Evolutionary conservation across 495 filamentous ascomycete genomes (phyloP).

Genomic region (Filosporella fistucella): DNA sequence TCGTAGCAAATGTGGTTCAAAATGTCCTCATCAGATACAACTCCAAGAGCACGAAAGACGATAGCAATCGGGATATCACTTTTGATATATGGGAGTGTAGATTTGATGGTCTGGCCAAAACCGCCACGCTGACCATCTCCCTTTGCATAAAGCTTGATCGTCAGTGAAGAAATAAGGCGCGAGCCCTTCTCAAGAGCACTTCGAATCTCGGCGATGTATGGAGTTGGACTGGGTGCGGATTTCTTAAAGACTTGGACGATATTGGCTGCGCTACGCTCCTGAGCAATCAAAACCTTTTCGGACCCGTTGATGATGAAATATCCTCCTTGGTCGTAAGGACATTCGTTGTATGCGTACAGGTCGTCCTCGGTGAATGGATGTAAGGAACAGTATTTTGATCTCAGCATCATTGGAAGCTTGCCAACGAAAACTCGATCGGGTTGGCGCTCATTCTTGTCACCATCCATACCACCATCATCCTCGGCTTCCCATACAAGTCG

Average conservation of each 20-base stretch:
- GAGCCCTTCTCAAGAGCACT: slow-evolving; percentile 96
- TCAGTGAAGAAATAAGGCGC: slow-evolving; percentile 82
- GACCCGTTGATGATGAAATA: slow-evolving; percentile 99
- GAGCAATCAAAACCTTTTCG: slow-evolving; percentile 97
- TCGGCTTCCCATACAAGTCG: slow-evolving; percentile 57
- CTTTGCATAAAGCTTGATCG: slow-evolving; percentile 82
- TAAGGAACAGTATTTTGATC: slow-evolving; percentile 88
- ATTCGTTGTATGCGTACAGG: slow-evolving; percentile 86
- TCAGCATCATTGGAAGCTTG: slow-evolving; percentile 95
- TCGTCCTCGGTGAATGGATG: slow-evolving; percentile 73
- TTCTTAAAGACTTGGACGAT: slow-evolving; percentile 99
- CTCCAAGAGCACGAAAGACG: slow-evolving; percentile 90
- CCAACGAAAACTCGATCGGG: slow-evolving; percentile 53
- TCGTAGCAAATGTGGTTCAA: slow-evolving; percentile 97
- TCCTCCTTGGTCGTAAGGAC: slow-evolving; percentile 94
- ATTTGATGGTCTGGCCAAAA: slow-evolving; percentile 83
- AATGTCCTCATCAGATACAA: slow-evolving; percentile 97
- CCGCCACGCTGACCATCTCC: slow-evolving; percentile 71
- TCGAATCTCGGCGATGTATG: slow-evolving; percentile 91
- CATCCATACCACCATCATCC: slow-evolving; percentile 31
- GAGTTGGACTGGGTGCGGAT: slow-evolving; percentile 76
- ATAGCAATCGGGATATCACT: slow-evolving; percentile 88
- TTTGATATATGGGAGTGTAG: slow-evolving; percentile 88
- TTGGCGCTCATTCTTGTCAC: slow-evolving; percentile 39
- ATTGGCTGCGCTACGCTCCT: slow-evolving; percentile 95